These are phyloP conservation scores for Zoysia japonica DNA, from an alignment of 176 grass and related monocot species.

Conservation along the genomic window DNA sequence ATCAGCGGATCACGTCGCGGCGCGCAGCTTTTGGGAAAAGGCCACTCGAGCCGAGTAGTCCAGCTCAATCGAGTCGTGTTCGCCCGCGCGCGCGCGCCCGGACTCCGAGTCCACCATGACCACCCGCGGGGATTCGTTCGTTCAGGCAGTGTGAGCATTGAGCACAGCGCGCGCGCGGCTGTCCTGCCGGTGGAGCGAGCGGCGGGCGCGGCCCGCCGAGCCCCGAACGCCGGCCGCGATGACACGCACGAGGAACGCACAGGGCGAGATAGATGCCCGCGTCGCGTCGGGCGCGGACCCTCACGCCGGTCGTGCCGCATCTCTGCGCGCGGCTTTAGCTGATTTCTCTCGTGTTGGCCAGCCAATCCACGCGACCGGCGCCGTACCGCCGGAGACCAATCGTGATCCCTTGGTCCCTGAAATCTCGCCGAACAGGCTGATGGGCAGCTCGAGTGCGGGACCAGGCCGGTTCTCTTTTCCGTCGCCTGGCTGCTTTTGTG, in stretches of 20 bases:
- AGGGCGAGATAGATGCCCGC: background rate
- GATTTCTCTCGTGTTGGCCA: background rate
- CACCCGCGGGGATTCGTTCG: no score
- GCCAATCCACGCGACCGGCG: background rate
- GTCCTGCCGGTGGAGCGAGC: background rate
- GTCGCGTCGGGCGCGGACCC: constrained; percentile 14
- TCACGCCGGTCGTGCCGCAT: background rate
- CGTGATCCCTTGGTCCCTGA: background rate
- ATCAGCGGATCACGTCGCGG: constrained; percentile 11
- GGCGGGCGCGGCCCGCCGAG: background rate
- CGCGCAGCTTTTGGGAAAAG: constrained; percentile 47
- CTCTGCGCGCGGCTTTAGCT: background rate
- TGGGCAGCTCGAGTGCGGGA: background rate
- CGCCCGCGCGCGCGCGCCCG: background rate
- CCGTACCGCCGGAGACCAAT: no score
- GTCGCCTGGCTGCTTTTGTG: background rate
- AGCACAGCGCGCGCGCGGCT: background rate
- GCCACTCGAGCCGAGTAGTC: constrained; percentile 41
- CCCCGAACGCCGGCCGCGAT: background rate
- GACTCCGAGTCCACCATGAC: background rate
- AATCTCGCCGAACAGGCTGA: background rate
- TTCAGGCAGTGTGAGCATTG: background rate
- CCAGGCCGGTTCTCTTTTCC: no score
- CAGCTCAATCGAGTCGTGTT: constrained; percentile 13
- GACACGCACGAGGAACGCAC: constrained; percentile 23